Evolutionary conservation across 257 asterid genomes (phyloP), one percentile per base, ranked within the genome.

Genomic region (Buddleja alternifolia): DNA sequence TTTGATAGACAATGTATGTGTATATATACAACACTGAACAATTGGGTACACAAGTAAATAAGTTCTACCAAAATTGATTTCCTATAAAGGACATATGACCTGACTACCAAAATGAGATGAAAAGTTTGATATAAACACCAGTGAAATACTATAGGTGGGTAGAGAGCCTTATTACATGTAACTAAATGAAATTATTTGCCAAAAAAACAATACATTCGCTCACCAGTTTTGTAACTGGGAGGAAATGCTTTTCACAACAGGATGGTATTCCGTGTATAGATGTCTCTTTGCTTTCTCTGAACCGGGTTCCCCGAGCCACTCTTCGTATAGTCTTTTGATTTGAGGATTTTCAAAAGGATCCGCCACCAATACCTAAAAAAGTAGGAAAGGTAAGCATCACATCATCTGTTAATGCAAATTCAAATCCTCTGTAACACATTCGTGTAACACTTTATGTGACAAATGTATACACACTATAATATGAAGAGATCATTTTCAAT

Each of bases 191-290:
- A 55, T 53, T 47, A 34, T 40, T 17, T 8, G 44, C 72, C 29
- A 54, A 53, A n/a, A n/a, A 48, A 67, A 51, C 21, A 3, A 59
- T 23, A 45, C 56, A 46, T 53, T 16, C 74, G 34, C 79, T 85
- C 76, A 93, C 99, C 99, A 93, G 74, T 91, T 85, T 69, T 84
- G 93, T 83, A 90, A 63, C 89, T 93, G 91, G 21, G 99, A 90
- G 73, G 97, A 68, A 57, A 88, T 82, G 78, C 96, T 93, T 78
- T 87, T 94, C 53, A 82, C 83, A 24, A 89, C 46, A 0, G 95
- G 95, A 67, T 91, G 99, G 78, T 94, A 91, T 47, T 78, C 82
- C 7, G 99, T 94, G 76, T 87, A 90, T 67, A 94, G 63, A 79
- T 84, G 73, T 71, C 69, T 78, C 82, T 86, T 91, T 29, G 99